phyloP scores from a whole-genome alignment of 2,329 filamentous ascomycete genomes.

The Neofusicoccum umdonicola region DNA sequence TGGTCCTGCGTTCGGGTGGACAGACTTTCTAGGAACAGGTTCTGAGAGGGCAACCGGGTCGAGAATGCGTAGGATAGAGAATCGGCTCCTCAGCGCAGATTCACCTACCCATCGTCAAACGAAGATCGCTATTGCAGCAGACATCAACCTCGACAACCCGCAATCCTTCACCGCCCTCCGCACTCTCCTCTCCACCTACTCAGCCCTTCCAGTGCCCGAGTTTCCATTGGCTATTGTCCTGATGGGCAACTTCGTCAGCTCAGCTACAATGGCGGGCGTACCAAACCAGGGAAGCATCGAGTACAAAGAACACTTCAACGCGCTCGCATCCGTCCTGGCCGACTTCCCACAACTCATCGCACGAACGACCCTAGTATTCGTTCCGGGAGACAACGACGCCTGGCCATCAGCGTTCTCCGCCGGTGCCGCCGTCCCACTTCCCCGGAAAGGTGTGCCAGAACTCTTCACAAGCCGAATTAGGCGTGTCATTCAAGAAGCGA shows the following conservation, averaged over 20 bases:
- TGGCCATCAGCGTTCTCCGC: conserved; percentile 86
- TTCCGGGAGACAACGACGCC: conserved; percentile 96
- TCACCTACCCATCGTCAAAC: conserved; percentile 33
- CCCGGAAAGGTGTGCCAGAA: conserved; percentile 72
- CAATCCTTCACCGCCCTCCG: conserved; percentile 76
- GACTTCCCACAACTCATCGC: conserved; percentile 82
- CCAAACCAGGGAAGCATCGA: conserved; percentile 81
- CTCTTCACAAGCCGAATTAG: conserved; percentile 87
- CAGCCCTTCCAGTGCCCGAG: conserved; percentile 57
- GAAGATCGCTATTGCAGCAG: conserved; percentile 36
- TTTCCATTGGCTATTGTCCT: conserved; percentile 78
- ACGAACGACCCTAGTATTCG: conserved; percentile 81
- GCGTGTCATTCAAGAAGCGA: conserved; percentile 75
- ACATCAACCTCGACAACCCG: conserved; percentile 72
- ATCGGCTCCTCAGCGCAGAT: conserved; percentile 56
- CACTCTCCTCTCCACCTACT: conserved; percentile 74
- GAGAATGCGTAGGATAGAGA: conserved; percentile 79
- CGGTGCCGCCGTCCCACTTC: conserved; percentile 68
- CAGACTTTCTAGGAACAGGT: conserved; percentile 89
- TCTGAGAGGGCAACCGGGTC: conserved; percentile 80
- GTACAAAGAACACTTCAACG: conserved; percentile 95
- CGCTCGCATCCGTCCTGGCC: conserved; percentile 74
- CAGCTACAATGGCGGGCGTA: conserved; percentile 59
- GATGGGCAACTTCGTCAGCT: conserved; percentile 75
- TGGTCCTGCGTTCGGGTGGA: conserved; percentile 74